Percentiles rank a stretch among this genome's conserved stretches.
phyloP scores from a whole-genome alignment of 257 asterid genomes.

The Anisodus tanguticus region DNA sequence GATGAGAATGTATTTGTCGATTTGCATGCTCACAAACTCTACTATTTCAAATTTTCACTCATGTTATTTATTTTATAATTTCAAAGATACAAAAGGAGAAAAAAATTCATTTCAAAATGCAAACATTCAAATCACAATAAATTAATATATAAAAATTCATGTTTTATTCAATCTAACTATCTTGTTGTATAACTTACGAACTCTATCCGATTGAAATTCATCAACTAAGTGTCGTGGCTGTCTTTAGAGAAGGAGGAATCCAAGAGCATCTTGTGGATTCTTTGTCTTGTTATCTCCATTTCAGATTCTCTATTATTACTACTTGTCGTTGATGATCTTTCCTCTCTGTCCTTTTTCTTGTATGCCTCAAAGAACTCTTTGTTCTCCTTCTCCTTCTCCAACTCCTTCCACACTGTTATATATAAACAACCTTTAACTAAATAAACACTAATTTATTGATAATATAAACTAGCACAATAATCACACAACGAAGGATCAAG shows the following conservation, averaged over 20 bases:
- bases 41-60: too few relatives aligned
- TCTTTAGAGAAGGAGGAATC: not conserved
- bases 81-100: too few relatives aligned
- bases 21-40: too few relatives aligned
- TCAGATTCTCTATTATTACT: not conserved
- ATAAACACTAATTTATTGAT: not conserved
- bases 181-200: too few relatives aligned
- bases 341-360: constrained; percentile 4
- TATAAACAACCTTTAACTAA: not conserved
- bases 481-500: not conserved
- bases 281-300: constrained; percentile 17
- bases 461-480: not conserved
- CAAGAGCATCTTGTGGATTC: constrained; percentile 19
- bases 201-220: too few relatives aligned
- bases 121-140: too few relatives aligned
- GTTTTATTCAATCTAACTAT: too few relatives aligned
- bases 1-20: too few relatives aligned
- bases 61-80: too few relatives aligned
- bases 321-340: not conserved
- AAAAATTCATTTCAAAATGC: too few relatives aligned
- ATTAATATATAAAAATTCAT: too few relatives aligned
- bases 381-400: constrained; percentile 72
- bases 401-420: constrained; percentile 79
- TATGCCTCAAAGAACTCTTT: constrained; percentile 47
- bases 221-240: not conserved